These are phyloP conservation scores for Heimioporus sp. DNA, from an alignment of 768 basidiomycete genomes.

Conservation along the genomic window DNA sequence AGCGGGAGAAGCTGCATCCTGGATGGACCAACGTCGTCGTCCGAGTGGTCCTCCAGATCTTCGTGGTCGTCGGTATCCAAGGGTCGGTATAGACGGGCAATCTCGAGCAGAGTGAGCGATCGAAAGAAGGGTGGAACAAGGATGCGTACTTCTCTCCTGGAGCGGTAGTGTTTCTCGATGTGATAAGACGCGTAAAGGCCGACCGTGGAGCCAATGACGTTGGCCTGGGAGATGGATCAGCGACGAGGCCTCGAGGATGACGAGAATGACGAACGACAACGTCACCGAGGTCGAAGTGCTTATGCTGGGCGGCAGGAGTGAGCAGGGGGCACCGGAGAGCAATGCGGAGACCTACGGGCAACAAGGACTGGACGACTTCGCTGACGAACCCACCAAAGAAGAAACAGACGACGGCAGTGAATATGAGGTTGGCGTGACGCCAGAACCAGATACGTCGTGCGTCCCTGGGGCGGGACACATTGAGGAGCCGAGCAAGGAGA, in stretches of 20 bases:
- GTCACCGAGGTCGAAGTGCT: slow-evolving; percentile 71
- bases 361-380: slow-evolving; percentile 75
- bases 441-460: slow-evolving; percentile 85
- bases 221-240: slow-evolving; percentile 51
- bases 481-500: background rate
- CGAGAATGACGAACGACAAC: slow-evolving; percentile 50
- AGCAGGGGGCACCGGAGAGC: background rate
- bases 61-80: slow-evolving; percentile 50
- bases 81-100: slow-evolving; percentile 75
- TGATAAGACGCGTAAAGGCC: slow-evolving; percentile 68
- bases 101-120: slow-evolving; percentile 39
- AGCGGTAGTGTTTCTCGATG: slow-evolving; percentile 73
- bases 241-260: slow-evolving; percentile 7
- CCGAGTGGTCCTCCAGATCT: slow-evolving; percentile 48
- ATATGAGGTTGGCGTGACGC: slow-evolving; percentile 67
- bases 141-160: slow-evolving; percentile 64
- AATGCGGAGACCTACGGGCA: slow-evolving; percentile 52
- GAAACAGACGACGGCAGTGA: slow-evolving; percentile 69
- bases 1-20: slow-evolving; percentile 61
- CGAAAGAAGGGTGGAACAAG: background rate
- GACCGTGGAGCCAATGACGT: slow-evolving; percentile 67
- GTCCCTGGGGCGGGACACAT: slow-evolving; percentile 44
- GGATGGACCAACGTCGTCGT: slow-evolving; percentile 42
- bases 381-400: slow-evolving; percentile 79
- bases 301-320: slow-evolving; percentile 43